Base-by-base conservation (phyloP, 2,329 filamentous ascomycete genomes). In the Coccinonectria pachysandricola region DNA sequence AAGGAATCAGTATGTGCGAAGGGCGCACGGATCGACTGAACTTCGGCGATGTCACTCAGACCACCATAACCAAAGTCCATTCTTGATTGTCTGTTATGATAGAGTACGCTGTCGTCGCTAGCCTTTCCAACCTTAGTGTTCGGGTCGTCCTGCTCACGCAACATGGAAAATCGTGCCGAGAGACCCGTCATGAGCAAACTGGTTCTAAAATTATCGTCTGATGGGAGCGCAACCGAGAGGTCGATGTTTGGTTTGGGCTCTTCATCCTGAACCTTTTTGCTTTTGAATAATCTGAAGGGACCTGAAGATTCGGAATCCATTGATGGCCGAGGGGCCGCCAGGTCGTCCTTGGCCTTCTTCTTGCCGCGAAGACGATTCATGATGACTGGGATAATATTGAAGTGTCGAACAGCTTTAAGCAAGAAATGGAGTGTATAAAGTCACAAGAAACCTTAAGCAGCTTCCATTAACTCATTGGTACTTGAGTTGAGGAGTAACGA, bases 171-270 rank as follows among this genome's bases (percentile, higher is more conserved):
- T 6, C 91, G 77, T 8, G 87, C 85, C 0, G 88, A 96, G 4
- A 98, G 68, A 21, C 87, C 88, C 1, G 85, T 87, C 88, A 98
- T 93, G 36, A 98, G 65, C 32, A 98, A 62, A 63, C 91, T 96
- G 4, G 91, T 98, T 31, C 91, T 75, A 55, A 98, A 96, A 48
- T 96, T 79, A 54, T 96, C 85, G 23, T 64, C 77, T 0, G 86
- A 68, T 2, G 91, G 91, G 3, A 98, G 63, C 1, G 75, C 87
- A 8, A 64, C 63, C 3, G 75, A 54, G 8, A 96, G 62, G 45
- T 96, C 79, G 23, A 95, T 56, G 35, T 83, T 70, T 32, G 61
- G 64, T 49, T 77, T 80, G 23, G 62, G 58, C 42, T 75, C 71
- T 23, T 65, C 66, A 12, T 68, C 67, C 7, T 56, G 60, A 1